Base-by-base conservation (phyloP, 768 basidiomycete genomes). In the Lentinula sp. region DNA sequence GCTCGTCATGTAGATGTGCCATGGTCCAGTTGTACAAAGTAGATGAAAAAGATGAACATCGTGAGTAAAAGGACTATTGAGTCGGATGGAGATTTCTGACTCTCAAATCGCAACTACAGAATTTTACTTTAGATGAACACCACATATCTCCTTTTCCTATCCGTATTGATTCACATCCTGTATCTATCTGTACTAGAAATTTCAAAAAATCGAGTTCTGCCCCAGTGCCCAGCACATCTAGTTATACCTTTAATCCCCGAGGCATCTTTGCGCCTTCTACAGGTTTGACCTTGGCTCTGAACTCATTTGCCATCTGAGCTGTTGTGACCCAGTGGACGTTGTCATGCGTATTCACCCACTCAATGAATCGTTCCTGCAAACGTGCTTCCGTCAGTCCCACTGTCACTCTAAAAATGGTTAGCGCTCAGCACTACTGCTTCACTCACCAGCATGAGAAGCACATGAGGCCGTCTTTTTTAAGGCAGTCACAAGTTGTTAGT, bases 311-410 rank as follows among this genome's bases (percentile, higher is more conserved):
- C 81, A 90, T 86, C 61, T 87, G 83, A 63, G 81, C 79, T 82
- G 89, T 82, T 10, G 85, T 82, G 32, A 85, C 86, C 85, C 86
- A 90, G 59, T 88, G 78, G 3, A 90, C 81, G 52, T 84, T 80
- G 15, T 84, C 82, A 67, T 88, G 87, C 4, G 80, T 81, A 66
- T 88, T 87, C 43, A 90, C 75, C 85, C 86, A 88, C 66, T 88
- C 84, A 63, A 90, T 88, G 71, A 89, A 87, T 48, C 85, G 79
- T 68, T 90, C 85, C 82, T 86, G 42, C 52, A 18, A 39, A 23
- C 53, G 20, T 18, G 10, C 18, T 20, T 20, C 35, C 37, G 53
- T 54, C 37, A 54, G 37, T 36, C n/a, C 50, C 50, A 37, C n/a
- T 54, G 33, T n/a, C 53, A 16, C 15, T 37, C 36, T 7, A 28